Evolutionary conservation across 2,329 filamentous ascomycete species (phyloP), one percentile per base, ranked within the genome.

Genomic region (Cladosporium sp.): DNA sequence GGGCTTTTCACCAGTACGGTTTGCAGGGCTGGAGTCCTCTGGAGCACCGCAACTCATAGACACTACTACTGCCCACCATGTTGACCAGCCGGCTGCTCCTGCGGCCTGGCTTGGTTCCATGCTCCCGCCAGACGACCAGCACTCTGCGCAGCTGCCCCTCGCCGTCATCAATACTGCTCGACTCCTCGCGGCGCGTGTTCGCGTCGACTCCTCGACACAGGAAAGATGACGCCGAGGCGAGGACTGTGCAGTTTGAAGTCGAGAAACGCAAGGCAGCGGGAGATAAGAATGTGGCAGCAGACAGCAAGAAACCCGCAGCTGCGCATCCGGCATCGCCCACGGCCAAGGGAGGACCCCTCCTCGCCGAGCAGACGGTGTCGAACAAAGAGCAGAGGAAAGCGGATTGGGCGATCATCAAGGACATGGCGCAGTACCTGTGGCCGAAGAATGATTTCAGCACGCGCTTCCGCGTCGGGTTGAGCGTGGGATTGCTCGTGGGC

Each of bases 351-450:
- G 83, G 85, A 59, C 77, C 81, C 24, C 70, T 91, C 38, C 79
- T 87, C 17, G 72, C 78, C 11, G 77, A 86, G 64, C 79, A 86
- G 54, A 84, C 82, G 1, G 66, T 81, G 64, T 83, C 82, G 44
- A 85, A 83, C 17, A 84, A 91, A 61, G 89, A 96, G 71, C 95
- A 99, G 77, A 83, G 93, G 61, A 95, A 91, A 72, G 92, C 91
- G 7, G 93, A 99, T 66, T 96, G 92, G 92, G 91, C 91, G 42
- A 99, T 99, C 59, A 93, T 99, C 78, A 95, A 88, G 72, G 92
- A 99, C 69, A 97, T 99, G 92, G 85, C 86, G 54, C 85, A 85
- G 55, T 99, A 99, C 69, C 75, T 99, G 18, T 99, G 93, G 93
- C 93, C 93, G 18, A 95, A 93, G 71, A 77, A 91, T 68, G 88